Evolutionary conservation across 352 stramenopile genomes (phyloP).

Genomic region (Phytophthora boehmeriae): DNA sequence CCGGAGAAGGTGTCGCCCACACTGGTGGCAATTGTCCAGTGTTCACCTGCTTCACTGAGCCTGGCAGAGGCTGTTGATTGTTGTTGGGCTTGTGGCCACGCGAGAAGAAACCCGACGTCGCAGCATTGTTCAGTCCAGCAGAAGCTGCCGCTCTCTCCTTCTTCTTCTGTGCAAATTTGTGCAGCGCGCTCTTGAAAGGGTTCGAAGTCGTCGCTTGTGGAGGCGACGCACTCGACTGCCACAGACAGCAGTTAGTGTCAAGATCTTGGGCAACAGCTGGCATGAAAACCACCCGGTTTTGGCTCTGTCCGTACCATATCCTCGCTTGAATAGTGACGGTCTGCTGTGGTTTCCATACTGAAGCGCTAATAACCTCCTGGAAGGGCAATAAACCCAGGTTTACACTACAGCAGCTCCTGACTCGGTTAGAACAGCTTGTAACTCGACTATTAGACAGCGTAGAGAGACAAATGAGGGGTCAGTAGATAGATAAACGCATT

Average conservation of each 20-base stretch:
- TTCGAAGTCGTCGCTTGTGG: conserved; percentile 51
- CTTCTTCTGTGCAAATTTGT: conserved; percentile 87
- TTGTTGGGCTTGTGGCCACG: conserved; percentile 39
- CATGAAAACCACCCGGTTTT: neutral
- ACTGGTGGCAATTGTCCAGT: conserved; percentile 76
- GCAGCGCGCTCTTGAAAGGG: conserved; percentile 76
- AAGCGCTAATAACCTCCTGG: neutral
- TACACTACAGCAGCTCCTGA: too few species aligned
- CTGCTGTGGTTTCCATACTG: neutral
- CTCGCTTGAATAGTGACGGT: neutral
- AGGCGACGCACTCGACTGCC: conserved; percentile 34
- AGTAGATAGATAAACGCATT: too few species aligned
- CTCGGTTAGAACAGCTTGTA: too few species aligned
- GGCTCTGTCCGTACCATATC: neutral
- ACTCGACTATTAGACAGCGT: too few species aligned
- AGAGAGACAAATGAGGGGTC: too few species aligned
- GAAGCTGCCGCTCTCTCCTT: conserved; percentile 51
- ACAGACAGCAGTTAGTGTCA: conserved; percentile 2
- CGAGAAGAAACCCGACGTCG: conserved; percentile 77
- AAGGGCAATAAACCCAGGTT: too few species aligned
- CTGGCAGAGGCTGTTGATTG: conserved; percentile 58
- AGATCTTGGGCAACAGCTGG: neutral
- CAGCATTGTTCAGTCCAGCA: conserved; percentile 38
- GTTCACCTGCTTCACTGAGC: conserved; percentile 76
- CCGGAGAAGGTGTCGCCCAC: conserved; percentile 70